These are phyloP conservation scores for Coemansia reversa DNA, from an alignment of 192 early-diverging fungal species.

Conservation along the genomic window DNA sequence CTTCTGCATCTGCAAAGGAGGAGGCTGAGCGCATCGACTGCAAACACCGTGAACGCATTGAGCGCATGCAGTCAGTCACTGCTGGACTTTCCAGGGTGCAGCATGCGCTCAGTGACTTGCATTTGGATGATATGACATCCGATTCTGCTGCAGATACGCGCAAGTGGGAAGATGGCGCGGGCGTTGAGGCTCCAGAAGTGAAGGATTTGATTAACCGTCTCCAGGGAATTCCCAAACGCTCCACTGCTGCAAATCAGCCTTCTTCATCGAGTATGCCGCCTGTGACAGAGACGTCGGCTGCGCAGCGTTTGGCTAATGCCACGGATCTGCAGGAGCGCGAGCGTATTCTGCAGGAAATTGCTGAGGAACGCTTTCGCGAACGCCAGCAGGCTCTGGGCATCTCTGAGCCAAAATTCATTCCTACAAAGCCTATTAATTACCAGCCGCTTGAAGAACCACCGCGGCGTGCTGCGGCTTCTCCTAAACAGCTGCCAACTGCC, in stretches of 20 bases:
- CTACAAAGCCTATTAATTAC: neutral
- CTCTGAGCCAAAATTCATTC: constrained; percentile 10
- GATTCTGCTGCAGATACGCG: neutral
- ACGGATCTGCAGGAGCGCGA: constrained; percentile 40
- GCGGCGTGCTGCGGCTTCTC: neutral
- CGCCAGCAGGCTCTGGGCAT: constrained; percentile 40
- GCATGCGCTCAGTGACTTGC: constrained; percentile 17
- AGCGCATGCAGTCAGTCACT: constrained; percentile 33
- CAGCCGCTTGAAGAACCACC: neutral
- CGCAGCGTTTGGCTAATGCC: constrained; percentile 37
- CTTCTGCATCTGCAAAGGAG: neutral
- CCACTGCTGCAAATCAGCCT: neutral
- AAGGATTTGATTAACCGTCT: constrained; percentile 32
- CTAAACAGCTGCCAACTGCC: neutral
- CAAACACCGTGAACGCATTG: constrained; percentile 18
- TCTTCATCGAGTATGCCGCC: constrained; percentile 23
- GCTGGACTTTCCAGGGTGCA: constrained; percentile 27
- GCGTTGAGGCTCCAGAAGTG: constrained; percentile 28
- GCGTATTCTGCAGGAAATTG: constrained; percentile 43
- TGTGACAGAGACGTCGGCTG: constrained; percentile 17
- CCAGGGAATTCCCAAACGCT: constrained; percentile 18
- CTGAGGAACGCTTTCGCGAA: constrained; percentile 50
- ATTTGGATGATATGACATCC: neutral
- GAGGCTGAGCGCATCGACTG: constrained; percentile 27
- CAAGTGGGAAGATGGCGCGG: constrained; percentile 28